Evolutionary conservation across 2,329 filamentous ascomycete genomes (phyloP).

Genomic region (Exophiala xenobiotica): DNA sequence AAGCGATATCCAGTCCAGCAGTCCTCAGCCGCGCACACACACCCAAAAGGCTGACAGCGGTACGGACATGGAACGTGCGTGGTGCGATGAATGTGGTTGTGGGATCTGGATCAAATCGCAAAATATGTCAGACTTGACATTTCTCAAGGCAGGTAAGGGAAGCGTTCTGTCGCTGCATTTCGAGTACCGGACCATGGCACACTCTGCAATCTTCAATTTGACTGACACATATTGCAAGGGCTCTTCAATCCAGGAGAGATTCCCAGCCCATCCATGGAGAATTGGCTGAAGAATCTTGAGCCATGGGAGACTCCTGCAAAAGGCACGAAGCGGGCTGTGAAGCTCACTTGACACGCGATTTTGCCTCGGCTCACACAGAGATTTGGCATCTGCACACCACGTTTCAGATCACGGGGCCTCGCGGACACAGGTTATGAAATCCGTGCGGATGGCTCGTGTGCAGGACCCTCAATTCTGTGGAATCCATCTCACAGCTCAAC

Average conservation of each 20-base stretch:
- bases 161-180: background rate
- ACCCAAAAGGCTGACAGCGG: conserved; percentile 7
- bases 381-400: no score
- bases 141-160: conserved; percentile 13
- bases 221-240: background rate
- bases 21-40: conserved; percentile 7
- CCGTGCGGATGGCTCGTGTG: no score
- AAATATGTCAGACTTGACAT: conserved; percentile 8
- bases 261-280: conserved; percentile 13
- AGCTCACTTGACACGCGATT: conserved; percentile 4
- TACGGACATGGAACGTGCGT: conserved; percentile 8
- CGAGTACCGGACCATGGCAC: no score
- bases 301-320: conserved; percentile 13
- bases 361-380: no score
- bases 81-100: conserved; percentile 18
- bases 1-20: background rate
- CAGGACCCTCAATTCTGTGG: no score
- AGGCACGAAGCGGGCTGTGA: conserved; percentile 8
- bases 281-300: conserved; percentile 15
- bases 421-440: no score
- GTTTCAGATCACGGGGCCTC: no score
- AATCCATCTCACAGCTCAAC: no score
- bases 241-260: conserved; percentile 16
- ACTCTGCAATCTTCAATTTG: no score
- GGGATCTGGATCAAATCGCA: conserved; percentile 10